Conservation (phyloP, 108 stramenopile genomes). For the Schizochytrium sp. region DNA sequence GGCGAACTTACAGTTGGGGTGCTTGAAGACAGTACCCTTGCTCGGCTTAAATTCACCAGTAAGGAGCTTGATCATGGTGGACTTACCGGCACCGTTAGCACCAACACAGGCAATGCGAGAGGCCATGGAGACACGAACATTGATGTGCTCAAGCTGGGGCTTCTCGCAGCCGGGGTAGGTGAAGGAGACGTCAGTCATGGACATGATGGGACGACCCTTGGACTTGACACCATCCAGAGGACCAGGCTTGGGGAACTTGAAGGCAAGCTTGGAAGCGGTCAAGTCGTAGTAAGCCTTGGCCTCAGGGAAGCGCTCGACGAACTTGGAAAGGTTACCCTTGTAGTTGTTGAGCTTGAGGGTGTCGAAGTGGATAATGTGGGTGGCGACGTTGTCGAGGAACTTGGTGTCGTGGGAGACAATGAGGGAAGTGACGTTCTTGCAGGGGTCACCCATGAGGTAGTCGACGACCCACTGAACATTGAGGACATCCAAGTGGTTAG, state of each 20-base stretch:
- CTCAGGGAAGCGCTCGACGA: slow-evolving; percentile 93
- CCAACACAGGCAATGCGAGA: slow-evolving; percentile 99
- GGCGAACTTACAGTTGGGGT: slow-evolving; percentile 98
- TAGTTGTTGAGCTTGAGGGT: slow-evolving; percentile 95
- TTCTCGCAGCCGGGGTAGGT: slow-evolving; percentile 93
- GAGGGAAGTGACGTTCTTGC: slow-evolving; percentile 94
- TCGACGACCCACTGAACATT: slow-evolving; percentile 99
- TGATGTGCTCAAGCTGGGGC: slow-evolving; percentile 94
- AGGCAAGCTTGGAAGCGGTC: slow-evolving; percentile 90
- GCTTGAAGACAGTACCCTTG: slow-evolving; percentile 94
- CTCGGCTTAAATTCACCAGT: slow-evolving; percentile 96
- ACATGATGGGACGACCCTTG: slow-evolving; percentile 98
- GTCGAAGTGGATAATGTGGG: slow-evolving; percentile 95
- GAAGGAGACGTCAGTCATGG: slow-evolving; percentile 96
- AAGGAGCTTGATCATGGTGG: slow-evolving; percentile 99
- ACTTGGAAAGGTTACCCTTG: slow-evolving; percentile 99
- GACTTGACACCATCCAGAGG: slow-evolving; percentile 95
- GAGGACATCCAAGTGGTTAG: slow-evolving; percentile 99
- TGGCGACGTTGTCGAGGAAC: slow-evolving; percentile 98
- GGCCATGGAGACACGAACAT: slow-evolving; percentile 94
- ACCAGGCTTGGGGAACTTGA: slow-evolving; percentile 92
- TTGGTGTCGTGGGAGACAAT: slow-evolving; percentile 99
- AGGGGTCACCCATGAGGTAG: slow-evolving; percentile 90
- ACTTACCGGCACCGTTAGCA: slow-evolving; percentile 99
- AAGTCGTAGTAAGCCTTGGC: slow-evolving; percentile 97